Evolutionary conservation across 1,284 basidiomycete genomes (phyloP).

Genomic region (Ustilago cynodontis): DNA sequence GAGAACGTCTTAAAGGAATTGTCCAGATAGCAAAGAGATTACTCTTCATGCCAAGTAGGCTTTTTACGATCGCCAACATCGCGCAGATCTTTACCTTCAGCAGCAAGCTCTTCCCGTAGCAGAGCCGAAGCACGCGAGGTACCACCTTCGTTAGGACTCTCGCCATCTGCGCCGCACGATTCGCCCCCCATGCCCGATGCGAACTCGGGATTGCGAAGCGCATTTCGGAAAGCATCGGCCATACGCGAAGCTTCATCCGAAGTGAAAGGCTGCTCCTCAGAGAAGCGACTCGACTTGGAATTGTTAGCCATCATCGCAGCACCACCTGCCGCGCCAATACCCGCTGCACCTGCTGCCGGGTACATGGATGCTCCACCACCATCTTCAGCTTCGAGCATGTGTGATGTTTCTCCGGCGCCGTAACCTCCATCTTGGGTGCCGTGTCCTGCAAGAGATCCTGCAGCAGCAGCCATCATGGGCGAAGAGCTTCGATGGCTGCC

Average conservation of each 20-base stretch:
- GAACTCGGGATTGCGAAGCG: constrained; percentile 58
- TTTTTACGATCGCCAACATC: constrained; percentile 55
- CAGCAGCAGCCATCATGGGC: constrained; percentile 53
- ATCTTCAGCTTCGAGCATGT: constrained; percentile 43
- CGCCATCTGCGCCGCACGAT: constrained; percentile 33
- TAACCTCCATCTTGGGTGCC: constrained; percentile 25
- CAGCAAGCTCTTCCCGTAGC: constrained; percentile 54
- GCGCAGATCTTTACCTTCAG: constrained; percentile 54
- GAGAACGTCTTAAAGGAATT: not conserved
- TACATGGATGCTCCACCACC: constrained; percentile 3
- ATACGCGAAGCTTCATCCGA: constrained; percentile 60
- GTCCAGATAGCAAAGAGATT: not conserved
- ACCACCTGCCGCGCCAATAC: constrained; percentile 24
- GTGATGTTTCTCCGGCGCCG: constrained; percentile 34
- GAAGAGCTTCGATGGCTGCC: constrained; percentile 49
- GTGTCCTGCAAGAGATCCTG: constrained; percentile 39
- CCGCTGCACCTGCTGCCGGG: constrained; percentile 14
- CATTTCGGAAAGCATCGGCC: constrained; percentile 59
- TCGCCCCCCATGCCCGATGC: constrained; percentile 32
- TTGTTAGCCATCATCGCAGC: constrained; percentile 31
- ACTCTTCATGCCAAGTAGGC: constrained; percentile 52
- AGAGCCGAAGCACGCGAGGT: constrained; percentile 30
- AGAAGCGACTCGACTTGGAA: constrained; percentile 36
- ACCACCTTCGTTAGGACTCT: constrained; percentile 32
- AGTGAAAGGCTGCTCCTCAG: constrained; percentile 52